A percentile compares a stretch with the other conserved stretches of the same genome.
These are phyloP conservation scores for Euphorbia lathyris DNA, from an alignment of 345 rosid species.

Conservation along the genomic window DNA sequence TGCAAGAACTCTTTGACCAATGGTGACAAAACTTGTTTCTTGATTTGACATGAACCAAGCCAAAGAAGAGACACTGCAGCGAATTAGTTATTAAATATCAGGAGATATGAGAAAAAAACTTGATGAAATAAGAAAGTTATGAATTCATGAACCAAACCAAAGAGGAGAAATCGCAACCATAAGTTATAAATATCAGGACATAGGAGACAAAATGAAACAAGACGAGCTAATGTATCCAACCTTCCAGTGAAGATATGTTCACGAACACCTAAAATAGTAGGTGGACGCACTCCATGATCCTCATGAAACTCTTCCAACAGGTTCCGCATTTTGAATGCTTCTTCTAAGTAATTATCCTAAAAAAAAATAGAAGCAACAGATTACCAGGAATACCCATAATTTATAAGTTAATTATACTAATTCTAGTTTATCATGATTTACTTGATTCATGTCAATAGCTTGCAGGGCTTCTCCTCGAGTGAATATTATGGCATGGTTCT, in stretches of 20 bases:
- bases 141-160: too few species aligned
- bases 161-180: too few species aligned
- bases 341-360: conserved; percentile 98
- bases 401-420: background rate
- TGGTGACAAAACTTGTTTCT: conserved; percentile 92
- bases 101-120: background rate
- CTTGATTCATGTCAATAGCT: conserved; percentile 98
- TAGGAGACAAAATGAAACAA: background rate
- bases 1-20: conserved; percentile 97
- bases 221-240: conserved; percentile 28
- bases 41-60: conserved; percentile 99
- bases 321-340: conserved; percentile 95
- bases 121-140: too few species aligned
- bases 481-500: conserved; percentile 86
- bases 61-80: conserved; percentile 86
- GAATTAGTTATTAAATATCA: conserved; percentile 18
- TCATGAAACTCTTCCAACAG: conserved; percentile 92
- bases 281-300: conserved; percentile 92
- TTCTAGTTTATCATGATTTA: conserved; percentile 18
- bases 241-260: conserved; percentile 99
- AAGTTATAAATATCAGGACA: too few species aligned
- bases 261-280: conserved; percentile 91
- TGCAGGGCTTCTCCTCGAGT: conserved; percentile 98
- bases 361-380: conserved; percentile 17
- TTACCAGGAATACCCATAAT: background rate